These are phyloP conservation scores for Pseudogymnoascus sp. DNA, from an alignment of 2,329 filamentous ascomycete species.

Conservation along the genomic window DNA sequence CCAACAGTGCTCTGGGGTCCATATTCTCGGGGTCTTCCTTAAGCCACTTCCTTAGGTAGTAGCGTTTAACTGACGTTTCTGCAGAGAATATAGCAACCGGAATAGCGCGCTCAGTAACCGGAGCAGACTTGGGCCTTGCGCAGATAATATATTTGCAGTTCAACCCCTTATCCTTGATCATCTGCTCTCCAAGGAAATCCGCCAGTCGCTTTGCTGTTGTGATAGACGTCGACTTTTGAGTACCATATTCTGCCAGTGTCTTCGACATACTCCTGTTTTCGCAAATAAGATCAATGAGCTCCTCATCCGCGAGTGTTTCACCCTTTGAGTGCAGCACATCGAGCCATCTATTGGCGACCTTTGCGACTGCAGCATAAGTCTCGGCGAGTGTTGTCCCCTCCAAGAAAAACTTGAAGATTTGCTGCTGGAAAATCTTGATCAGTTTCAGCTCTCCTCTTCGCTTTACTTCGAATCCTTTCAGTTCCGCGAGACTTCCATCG, in stretches of 20 bases:
- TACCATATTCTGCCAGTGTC: conserved; percentile 90
- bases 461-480: conserved; percentile 98
- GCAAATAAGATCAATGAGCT: conserved; percentile 98
- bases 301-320: conserved; percentile 84
- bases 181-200: conserved; percentile 94
- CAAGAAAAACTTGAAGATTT: conserved; percentile 99
- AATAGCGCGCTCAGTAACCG: conserved; percentile 88
- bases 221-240: conserved; percentile 97
- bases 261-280: conserved; percentile 99
- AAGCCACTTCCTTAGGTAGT: conserved; percentile 90
- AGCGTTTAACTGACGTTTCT: conserved; percentile 77
- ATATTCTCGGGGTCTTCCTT: conserved; percentile 88
- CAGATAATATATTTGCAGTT: conserved; percentile 99
- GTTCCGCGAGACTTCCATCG: conserved; percentile 85
- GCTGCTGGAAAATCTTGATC: conserved; percentile 99
- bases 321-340: conserved; percentile 90
- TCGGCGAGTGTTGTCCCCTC: conserved; percentile 82
- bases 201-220: conserved; percentile 92
- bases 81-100: conserved; percentile 97
- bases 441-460: conserved; percentile 95
- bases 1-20: conserved; percentile 81
- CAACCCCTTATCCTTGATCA: conserved; percentile 97
- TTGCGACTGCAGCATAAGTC: conserved; percentile 86
- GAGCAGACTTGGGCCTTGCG: conserved; percentile 73
- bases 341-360: conserved; percentile 92